Percentiles rank a stretch among this genome's conserved stretches.
These are phyloP conservation scores for Limonomyces culmigenus DNA, from an alignment of 1,284 basidiomycete species.

Conservation along the genomic window DNA sequence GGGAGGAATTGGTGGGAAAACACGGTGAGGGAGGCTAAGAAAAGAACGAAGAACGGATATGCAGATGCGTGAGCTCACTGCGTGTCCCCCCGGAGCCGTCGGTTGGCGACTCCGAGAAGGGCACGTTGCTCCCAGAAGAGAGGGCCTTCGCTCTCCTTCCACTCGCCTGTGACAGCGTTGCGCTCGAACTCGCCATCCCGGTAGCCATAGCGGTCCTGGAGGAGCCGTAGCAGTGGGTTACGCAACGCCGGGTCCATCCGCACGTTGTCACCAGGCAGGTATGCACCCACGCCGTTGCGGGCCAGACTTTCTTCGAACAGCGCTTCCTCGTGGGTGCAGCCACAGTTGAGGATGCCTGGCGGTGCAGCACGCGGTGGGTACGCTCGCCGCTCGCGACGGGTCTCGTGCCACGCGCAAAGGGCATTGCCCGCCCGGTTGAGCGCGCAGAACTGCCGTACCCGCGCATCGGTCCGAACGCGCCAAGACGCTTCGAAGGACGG, in stretches of 20 bases:
- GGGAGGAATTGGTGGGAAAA: too few relatives aligned
- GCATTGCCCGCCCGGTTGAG: conserved; percentile 73
- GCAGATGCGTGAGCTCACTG: too few relatives aligned
- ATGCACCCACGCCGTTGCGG: conserved; percentile 61
- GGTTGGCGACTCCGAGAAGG: too few relatives aligned
- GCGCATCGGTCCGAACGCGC: conserved; percentile 52
- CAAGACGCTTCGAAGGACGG: conserved; percentile 39
- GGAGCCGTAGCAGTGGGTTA: conserved; percentile 55
- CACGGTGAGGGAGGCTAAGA: too few relatives aligned
- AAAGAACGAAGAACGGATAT: too few relatives aligned
- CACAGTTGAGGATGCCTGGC: conserved; percentile 59
- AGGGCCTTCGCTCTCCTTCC: conserved; percentile 47
- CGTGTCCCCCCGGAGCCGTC: too few relatives aligned
- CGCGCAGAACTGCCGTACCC: conserved; percentile 56
- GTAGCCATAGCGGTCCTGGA: conserved; percentile 60
- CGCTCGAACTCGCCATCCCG: conserved; percentile 71
- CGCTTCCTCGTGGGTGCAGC: conserved; percentile 65
- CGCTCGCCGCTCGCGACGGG: conserved; percentile 57
- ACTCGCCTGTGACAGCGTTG: conserved; percentile 38
- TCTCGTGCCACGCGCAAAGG: conserved; percentile 76
- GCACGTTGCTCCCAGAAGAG: conserved; percentile 30
- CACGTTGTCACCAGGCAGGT: conserved; percentile 65
- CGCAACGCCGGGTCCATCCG: conserved; percentile 74
- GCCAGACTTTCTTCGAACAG: conserved; percentile 70
- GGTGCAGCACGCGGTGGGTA: conserved; percentile 71